phyloP scores from a whole-genome alignment of 208 protist species.

The Leishmania arabica region DNA sequence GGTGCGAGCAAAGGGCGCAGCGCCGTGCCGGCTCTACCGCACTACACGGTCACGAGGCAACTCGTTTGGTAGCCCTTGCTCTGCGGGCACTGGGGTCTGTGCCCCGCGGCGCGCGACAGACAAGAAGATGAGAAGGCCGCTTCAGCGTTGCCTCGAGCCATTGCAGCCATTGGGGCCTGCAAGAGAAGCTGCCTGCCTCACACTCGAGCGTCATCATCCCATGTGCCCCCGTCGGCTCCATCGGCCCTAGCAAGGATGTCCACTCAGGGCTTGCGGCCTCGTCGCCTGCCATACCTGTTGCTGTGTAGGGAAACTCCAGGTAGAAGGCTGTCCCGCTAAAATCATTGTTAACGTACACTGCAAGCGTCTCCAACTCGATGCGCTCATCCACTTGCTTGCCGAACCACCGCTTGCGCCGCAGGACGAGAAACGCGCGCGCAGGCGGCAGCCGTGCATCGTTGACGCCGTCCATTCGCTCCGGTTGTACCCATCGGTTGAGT shows the following conservation, averaged over 20 bases:
- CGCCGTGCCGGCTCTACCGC: slow-evolving; percentile 12
- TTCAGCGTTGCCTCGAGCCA: slow-evolving; percentile 44
- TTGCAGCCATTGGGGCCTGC: slow-evolving; percentile 45
- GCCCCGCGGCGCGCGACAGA: slow-evolving; percentile 22
- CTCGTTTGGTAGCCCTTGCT: neutral
- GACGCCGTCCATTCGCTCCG: slow-evolving; percentile 2
- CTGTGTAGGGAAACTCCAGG: slow-evolving; percentile 9
- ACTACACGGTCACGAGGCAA: slow-evolving; percentile 11
- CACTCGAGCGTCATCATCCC: slow-evolving; percentile 32
- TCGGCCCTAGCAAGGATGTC: neutral
- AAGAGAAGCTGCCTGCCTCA: slow-evolving; percentile 33
- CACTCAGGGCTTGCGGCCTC: neutral
- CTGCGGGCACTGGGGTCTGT: slow-evolving; percentile 14
- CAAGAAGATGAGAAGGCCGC: slow-evolving; percentile 38
- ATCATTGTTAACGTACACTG: slow-evolving; percentile 36
- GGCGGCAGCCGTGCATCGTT: slow-evolving; percentile 1
- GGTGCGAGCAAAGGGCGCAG: neutral
- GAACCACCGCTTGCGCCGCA: slow-evolving; percentile 24
- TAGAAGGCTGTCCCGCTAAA: slow-evolving; percentile 32
- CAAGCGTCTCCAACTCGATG: slow-evolving; percentile 19
- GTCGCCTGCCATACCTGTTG: neutral
- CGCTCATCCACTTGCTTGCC: slow-evolving; percentile 15
- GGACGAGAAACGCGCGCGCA: slow-evolving; percentile 15
- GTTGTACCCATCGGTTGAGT: slow-evolving; percentile 2
- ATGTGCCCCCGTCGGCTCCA: neutral